Base-by-base conservation (phyloP, 805 yeast genomes). In the Metschnikowia santaceciliae region DNA sequence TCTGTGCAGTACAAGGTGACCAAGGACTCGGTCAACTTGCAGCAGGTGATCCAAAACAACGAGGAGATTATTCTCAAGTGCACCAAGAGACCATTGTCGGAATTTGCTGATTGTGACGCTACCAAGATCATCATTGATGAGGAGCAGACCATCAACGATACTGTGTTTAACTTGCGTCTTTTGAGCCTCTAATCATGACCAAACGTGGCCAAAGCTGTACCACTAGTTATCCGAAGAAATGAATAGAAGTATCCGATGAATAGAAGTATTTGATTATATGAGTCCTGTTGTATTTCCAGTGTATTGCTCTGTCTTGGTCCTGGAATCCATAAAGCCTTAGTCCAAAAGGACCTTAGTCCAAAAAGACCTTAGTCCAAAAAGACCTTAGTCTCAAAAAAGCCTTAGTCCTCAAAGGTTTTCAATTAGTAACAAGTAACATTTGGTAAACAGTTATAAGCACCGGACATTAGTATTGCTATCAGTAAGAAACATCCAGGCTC, bases 61-160 rank as follows among this genome's bases (percentile, higher is more conserved):
- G 71, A 74, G 44, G 88, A 81, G 5, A 72, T 90, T 69, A 75
- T 94, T 58, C 71, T 80, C 50, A 92, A 91, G 77, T 81, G 90
- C 39, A 82, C 96, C 53, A 86, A 89, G 72, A 66, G 79, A 49
- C 84, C 86, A 26, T 66, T 86, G 51, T 80, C 63, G 60, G 75
- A 68, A 52, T 73, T 74, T 55, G 72, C 77, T 39, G 71, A 77
- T n/a, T 74, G 61, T 46, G 63, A 67, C 23, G 72, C 66, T 23
- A 68, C 68, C 13, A 70, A 56, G 30, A 55, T 71, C 37, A 77
- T 88, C 50, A 80, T 94, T 52, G 96, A 90, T 62, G 98, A 92
- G 73, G 96, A 90, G 64, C 95, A 90, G 68, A 71, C 62, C 41
- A 74, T 74, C 56, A 88, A 88, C 61, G 96, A 88, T 57, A 85